Evolutionary conservation across 768 basidiomycete genomes (phyloP).

Genomic region (Tulasnella sp.): DNA sequence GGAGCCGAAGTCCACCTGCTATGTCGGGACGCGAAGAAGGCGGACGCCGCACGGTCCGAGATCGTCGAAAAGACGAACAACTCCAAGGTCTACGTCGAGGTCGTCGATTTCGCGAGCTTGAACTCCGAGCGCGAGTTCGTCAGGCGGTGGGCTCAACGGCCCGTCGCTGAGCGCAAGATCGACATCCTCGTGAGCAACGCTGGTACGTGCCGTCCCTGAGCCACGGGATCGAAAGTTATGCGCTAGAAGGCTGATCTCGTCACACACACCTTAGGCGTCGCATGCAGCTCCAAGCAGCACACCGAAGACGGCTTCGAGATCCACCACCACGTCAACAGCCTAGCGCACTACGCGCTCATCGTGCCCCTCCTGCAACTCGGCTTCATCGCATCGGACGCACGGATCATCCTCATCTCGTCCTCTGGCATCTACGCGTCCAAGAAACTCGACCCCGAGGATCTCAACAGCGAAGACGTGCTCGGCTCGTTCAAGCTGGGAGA

Average conservation of each 20-base stretch:
- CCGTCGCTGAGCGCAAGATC: background rate
- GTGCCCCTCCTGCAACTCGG: constrained; percentile 9
- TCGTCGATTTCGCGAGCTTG: constrained; percentile 4
- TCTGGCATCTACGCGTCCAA: constrained; percentile 8
- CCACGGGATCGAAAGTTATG: background rate
- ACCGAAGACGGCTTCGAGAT: constrained; percentile 7
- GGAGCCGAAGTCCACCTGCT: constrained; percentile 9
- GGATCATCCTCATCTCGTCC: constrained; percentile 1
- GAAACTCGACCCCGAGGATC: constrained; percentile 6
- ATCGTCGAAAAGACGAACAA: constrained; percentile 4
- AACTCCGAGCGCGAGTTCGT: constrained; percentile 3
- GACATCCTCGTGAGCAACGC: background rate
- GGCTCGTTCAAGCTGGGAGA: background rate
- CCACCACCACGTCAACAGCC: constrained; percentile 5
- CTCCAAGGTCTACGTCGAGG: background rate
- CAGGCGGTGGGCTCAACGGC: background rate
- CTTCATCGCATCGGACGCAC: constrained; percentile 1
- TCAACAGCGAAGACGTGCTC: constrained; percentile 8
- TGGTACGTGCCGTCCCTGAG: background rate
- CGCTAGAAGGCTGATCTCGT: background rate
- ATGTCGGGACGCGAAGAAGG: background rate
- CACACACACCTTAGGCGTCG: background rate
- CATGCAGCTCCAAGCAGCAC: background rate
- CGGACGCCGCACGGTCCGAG: background rate
- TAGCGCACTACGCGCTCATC: background rate